Base-by-base conservation (phyloP, 352 stramenopile genomes). In the Phytophthora rubi region DNA sequence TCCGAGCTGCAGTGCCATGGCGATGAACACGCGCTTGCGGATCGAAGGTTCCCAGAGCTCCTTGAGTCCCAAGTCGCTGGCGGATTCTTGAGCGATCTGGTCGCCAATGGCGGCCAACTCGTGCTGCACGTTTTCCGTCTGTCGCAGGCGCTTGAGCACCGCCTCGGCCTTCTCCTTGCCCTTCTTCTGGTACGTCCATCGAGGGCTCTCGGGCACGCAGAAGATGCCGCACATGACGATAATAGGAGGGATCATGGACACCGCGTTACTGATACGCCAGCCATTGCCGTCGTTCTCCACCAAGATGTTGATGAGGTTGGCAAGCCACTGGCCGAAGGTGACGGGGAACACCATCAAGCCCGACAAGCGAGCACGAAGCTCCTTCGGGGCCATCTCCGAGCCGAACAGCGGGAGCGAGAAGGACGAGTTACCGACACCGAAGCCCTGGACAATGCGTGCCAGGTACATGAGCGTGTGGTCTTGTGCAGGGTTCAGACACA, bases 321-420 rank as follows among this genome's bases (percentile, higher is more conserved):
- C 71, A 2, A 83, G 58, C 33, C 75, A 70, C 49, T 80, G 48
- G 9, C 72, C 76, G 16, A 73, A 73, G 1, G 66, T 73, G 28
- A 73, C 37, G 3, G 66, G 60, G 15, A 73, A 62, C 10, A 81
- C 73, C 73, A 83, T 79, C 61, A 81, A 65, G 26, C 76, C 42
- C 4, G 72, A 73, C 6, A 83, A 56, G 42, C 77, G 63, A 39
- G 56, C 73, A n/a, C 75, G 75, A 45, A 82, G 73, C 54, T 77
- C 62, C 33, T 75, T 73, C 9, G 77, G 77, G 1, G 74, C 68
- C 67, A 80, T 79, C 23, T 85, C 77, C 0, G 75, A 78, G 15
- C 71, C 70, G 18, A 82, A 85, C 21, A 85, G 45, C 23, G 77
- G 75, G 4, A 83, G 53, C 9, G 70, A 74, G 26, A 79, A 81